phyloP scores from a whole-genome alignment of 2,329 filamentous ascomycete genomes.

The Boeremia exigua region DNA sequence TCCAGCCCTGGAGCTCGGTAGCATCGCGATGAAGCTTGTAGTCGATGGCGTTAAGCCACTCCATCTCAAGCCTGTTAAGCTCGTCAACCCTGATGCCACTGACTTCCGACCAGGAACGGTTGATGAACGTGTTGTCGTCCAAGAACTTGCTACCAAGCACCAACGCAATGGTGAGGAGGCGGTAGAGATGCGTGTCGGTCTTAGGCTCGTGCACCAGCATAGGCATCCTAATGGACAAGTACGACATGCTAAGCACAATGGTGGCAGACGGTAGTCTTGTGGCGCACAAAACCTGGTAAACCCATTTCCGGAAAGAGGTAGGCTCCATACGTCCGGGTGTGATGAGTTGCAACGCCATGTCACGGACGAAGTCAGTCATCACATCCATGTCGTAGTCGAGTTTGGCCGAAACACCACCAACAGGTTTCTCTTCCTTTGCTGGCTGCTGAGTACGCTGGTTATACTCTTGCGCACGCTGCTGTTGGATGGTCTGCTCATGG shows the following conservation, averaged over 20 bases:
- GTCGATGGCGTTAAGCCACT: constrained; percentile 83
- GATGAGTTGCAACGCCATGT: constrained; percentile 80
- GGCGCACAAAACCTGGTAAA: constrained; percentile 86
- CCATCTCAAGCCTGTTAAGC: constrained; percentile 83
- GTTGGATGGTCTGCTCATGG: constrained; percentile 45
- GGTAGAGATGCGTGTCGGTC: constrained; percentile 76
- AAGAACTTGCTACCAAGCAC: constrained; percentile 93
- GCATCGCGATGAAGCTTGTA: constrained; percentile 90
- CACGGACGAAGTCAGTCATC: constrained; percentile 94
- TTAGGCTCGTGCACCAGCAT: constrained; percentile 64
- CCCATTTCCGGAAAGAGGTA: constrained; percentile 86
- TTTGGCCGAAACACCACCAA: constrained; percentile 88
- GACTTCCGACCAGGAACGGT: constrained; percentile 94
- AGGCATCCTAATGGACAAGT: constrained; percentile 82
- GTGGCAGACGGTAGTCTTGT: constrained; percentile 90
- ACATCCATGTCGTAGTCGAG: constrained; percentile 96
- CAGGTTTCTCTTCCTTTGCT: constrained; percentile 68
- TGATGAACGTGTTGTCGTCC: constrained; percentile 97
- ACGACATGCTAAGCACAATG: constrained; percentile 88
- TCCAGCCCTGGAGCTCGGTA: constrained; percentile 74
- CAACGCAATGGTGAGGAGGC: constrained; percentile 82
- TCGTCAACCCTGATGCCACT: constrained; percentile 86
- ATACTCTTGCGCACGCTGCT: constrained; percentile 51
- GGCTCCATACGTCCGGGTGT: constrained; percentile 67
- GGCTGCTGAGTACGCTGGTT: constrained; percentile 48